These are phyloP conservation scores for Blechomonas ayalai DNA, from an alignment of 208 protist genomes.

Conservation along the genomic window DNA sequence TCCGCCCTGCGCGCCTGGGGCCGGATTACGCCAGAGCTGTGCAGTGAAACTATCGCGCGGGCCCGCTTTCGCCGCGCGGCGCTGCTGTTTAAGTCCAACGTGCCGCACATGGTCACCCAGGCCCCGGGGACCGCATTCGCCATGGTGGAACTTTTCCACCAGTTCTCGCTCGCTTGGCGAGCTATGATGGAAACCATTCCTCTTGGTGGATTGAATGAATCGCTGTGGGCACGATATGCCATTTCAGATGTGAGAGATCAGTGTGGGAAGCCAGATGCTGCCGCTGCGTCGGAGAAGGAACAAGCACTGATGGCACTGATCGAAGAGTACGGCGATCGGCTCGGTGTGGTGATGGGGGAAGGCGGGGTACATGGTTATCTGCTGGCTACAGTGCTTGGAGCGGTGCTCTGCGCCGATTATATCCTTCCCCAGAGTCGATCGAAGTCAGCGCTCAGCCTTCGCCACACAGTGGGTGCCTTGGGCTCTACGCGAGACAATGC, in stretches of 20 bases:
- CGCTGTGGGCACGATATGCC: constrained; percentile 11
- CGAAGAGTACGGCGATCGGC: constrained; percentile 12
- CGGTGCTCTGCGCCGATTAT: constrained; percentile 36
- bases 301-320: constrained; percentile 16
- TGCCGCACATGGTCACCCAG: constrained; percentile 50
- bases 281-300: too few species aligned
- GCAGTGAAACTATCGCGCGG: constrained; percentile 41
- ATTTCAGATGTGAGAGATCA: too few species aligned
- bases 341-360: constrained; percentile 32
- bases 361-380: constrained; percentile 39
- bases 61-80: constrained; percentile 58
- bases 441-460: too few species aligned
- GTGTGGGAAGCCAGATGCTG: too few species aligned
- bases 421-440: too few species aligned
- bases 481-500: not conserved
- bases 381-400: constrained; percentile 30
- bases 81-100: constrained; percentile 59
- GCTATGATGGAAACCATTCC: not conserved
- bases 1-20: constrained; percentile 15
- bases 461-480: constrained; percentile 4
- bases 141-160: constrained; percentile 11
- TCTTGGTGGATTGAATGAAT: constrained; percentile 1
- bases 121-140: constrained; percentile 36
- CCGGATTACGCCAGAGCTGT: constrained; percentile 21
- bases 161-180: constrained; percentile 18